Evolutionary conservation across 2,329 filamentous ascomycete species (phyloP).

Genomic region (Sporothrix luriei): DNA sequence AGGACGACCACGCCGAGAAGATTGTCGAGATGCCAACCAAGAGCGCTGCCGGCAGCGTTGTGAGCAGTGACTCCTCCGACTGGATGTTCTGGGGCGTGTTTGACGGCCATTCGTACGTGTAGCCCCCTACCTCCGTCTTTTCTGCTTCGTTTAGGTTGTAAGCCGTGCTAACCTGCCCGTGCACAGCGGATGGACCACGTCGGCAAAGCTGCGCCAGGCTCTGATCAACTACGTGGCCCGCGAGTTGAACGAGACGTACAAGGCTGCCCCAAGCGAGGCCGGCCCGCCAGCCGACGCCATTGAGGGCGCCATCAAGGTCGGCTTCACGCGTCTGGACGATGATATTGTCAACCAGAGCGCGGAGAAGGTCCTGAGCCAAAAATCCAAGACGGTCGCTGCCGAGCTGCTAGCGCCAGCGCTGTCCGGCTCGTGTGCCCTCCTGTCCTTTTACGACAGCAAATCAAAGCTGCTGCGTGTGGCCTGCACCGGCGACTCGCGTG

Average conservation of each 20-base stretch:
- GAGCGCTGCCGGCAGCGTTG: constrained; percentile 44
- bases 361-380: constrained; percentile 83
- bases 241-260: constrained; percentile 91
- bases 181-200: constrained; percentile 90
- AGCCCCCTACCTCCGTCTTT: background rate
- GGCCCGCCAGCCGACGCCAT: constrained; percentile 77
- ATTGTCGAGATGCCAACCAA: constrained; percentile 83
- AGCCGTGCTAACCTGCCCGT: constrained; percentile 32
- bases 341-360: constrained; percentile 95
- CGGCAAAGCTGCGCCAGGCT: constrained; percentile 88
- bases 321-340: constrained; percentile 84
- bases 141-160: background rate
- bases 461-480: constrained; percentile 89
- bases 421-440: constrained; percentile 93
- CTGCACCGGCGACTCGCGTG: constrained; percentile 94
- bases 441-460: constrained; percentile 92
- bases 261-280: constrained; percentile 60
- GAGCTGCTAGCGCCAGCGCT: constrained; percentile 90
- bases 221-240: constrained; percentile 90
- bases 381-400: constrained; percentile 86
- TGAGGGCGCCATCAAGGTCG: constrained; percentile 87
- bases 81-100: constrained; percentile 99
- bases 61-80: constrained; percentile 65
- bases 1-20: constrained; percentile 97
- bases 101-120: constrained; percentile 86